These are phyloP conservation scores for Ceratobasidium sp. DNA, from an alignment of 1,284 basidiomycete genomes.

Conservation along the genomic window DNA sequence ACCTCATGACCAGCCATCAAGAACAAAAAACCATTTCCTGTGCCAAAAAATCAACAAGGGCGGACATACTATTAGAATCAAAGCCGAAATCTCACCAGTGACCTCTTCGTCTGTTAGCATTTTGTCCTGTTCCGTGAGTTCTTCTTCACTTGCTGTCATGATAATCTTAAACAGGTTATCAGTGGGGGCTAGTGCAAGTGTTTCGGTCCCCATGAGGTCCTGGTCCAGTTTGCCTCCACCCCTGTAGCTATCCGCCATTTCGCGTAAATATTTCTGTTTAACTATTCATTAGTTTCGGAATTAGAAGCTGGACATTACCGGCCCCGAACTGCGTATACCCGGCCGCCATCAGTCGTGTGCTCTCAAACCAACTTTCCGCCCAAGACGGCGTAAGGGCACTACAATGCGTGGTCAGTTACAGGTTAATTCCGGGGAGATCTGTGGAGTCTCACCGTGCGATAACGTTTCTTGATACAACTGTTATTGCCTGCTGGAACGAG, in stretches of 20 bases:
- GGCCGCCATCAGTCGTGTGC: constrained; percentile 1
- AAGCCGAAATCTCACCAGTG: background rate
- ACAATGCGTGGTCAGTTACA: background rate
- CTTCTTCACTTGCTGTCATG: constrained; percentile 9
- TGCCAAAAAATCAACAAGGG: background rate
- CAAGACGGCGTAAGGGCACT: constrained; percentile 6
- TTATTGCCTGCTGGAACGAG: constrained; percentile 9
- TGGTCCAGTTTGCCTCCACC: background rate
- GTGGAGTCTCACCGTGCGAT: background rate
- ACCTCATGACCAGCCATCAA: constrained; percentile 41
- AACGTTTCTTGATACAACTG: background rate
- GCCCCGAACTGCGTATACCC: constrained; percentile 17
- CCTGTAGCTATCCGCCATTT: background rate
- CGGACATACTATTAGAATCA: background rate
- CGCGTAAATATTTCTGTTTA: background rate
- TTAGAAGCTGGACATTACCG: background rate
- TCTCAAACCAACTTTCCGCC: constrained; percentile 1
- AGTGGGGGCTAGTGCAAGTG: background rate
- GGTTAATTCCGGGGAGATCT: background rate
- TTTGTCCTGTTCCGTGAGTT: background rate
- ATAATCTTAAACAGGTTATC: constrained; percentile 21
- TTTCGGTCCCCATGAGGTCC: background rate
- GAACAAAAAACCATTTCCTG: constrained; percentile 24
- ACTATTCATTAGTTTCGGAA: no score
- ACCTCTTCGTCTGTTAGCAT: background rate